phyloP scores from a whole-genome alignment of 2,329 filamentous ascomycete genomes.

The Teratosphaeria viscida region DNA sequence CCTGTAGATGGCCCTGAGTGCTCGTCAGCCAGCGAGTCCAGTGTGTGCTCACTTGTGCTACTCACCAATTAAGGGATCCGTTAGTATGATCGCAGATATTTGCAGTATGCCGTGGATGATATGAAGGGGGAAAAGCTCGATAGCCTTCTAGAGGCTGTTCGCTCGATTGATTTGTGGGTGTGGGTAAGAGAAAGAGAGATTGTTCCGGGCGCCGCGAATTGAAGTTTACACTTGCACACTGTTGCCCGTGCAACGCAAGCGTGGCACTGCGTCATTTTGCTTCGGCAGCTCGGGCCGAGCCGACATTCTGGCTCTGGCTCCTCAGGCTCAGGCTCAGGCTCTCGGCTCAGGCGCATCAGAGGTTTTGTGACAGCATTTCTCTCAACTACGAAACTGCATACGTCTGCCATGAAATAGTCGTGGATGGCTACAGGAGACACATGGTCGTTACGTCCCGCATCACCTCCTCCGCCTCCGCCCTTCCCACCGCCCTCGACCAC shows the following conservation, averaged over 20 bases:
- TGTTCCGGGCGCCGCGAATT: not conserved
- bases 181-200: conserved; percentile 15
- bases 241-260: not conserved
- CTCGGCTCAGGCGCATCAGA: not conserved
- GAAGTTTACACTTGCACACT: not conserved
- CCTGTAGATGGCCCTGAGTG: conserved; percentile 1
- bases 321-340: not conserved
- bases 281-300: not conserved
- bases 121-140: conserved; percentile 8
- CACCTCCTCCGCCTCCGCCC: not conserved
- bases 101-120: conserved; percentile 26
- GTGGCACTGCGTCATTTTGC: not conserved
- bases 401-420: not conserved
- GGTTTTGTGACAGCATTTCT: not conserved
- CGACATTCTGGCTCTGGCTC: not conserved
- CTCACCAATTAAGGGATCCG: conserved; percentile 27
- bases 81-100: conserved; percentile 28
- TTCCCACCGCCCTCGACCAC: conserved; percentile 5
- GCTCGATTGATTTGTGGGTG: conserved; percentile 7
- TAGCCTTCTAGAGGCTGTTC: conserved; percentile 11
- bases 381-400: not conserved
- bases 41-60: not conserved
- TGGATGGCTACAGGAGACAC: conserved; percentile 54
- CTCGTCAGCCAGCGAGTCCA: not conserved
- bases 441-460: conserved; percentile 63